Conservation (phyloP, 441 rosid genomes). For the Populus hybrid region DNA sequence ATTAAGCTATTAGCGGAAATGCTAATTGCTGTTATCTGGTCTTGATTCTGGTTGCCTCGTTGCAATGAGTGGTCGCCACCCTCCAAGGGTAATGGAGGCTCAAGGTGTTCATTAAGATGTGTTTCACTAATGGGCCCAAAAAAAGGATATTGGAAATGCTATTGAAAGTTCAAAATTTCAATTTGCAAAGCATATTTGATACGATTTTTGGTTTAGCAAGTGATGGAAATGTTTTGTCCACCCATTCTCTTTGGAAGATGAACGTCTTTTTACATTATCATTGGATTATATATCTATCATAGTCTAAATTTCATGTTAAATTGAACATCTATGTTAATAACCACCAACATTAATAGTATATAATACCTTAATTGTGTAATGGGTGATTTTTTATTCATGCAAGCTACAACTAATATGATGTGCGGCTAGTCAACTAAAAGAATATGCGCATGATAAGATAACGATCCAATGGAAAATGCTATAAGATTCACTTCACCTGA, state of each 20-base stretch:
- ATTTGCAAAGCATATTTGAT: background rate
- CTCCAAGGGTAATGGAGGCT: background rate
- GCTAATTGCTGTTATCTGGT: background rate
- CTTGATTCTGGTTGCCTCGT: background rate
- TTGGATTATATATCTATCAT: background rate
- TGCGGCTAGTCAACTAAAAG: background rate
- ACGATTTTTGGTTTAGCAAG: background rate
- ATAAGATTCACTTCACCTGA: background rate
- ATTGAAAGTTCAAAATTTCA: background rate
- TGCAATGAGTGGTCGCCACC: background rate
- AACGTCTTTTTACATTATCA: background rate
- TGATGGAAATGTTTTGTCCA: background rate
- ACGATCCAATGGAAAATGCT: background rate
- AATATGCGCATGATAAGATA: background rate
- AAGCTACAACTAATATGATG: background rate
- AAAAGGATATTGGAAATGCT: background rate
- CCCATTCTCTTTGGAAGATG: background rate
- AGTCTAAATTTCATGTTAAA: background rate
- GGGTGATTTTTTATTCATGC: background rate
- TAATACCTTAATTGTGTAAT: background rate
- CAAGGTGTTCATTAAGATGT: background rate
- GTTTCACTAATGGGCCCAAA: background rate
- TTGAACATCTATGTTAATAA: background rate
- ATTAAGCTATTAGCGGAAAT: background rate
- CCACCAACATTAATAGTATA: background rate